Percentiles rank a stretch among this genome's conserved stretches.
phyloP scores from a whole-genome alignment of 352 stramenopile species.

The Pythium phragmitis region DNA sequence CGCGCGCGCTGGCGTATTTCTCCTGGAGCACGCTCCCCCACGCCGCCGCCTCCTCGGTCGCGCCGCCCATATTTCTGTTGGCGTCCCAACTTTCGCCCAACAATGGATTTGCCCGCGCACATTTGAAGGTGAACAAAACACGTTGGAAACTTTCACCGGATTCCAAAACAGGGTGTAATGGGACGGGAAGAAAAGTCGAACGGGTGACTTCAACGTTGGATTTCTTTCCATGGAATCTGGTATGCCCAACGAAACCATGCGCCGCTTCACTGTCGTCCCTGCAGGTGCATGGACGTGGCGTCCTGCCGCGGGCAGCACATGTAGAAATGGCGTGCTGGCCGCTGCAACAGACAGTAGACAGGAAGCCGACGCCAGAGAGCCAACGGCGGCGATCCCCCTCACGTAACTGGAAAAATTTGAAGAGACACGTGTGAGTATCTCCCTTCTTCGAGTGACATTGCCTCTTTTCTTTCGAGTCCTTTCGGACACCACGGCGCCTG shows the following conservation, averaged over 20 bases:
- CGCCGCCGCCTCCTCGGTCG: slow-evolving; percentile 6
- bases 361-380: too few species aligned
- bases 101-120: not conserved
- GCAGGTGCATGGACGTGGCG: too few species aligned
- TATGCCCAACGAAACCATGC: not conserved
- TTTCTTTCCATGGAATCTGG: slow-evolving; percentile 5
- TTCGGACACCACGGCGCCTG: too few species aligned
- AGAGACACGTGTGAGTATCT: too few species aligned
- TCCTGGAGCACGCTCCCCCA: slow-evolving; percentile 72
- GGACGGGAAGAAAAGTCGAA: not conserved
- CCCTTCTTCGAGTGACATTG: too few species aligned
- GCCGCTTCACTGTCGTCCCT: not conserved
- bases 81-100: not conserved
- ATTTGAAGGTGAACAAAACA: not conserved
- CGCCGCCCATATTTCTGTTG: not conserved
- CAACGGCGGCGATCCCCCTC: too few species aligned
- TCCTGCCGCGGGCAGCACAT: too few species aligned
- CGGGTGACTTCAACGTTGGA: slow-evolving; percentile 2
- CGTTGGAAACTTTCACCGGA: slow-evolving; percentile 7
- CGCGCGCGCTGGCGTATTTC: slow-evolving; percentile 53
- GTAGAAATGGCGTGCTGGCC: too few species aligned
- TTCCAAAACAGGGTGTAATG: slow-evolving; percentile 5
- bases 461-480: too few species aligned
- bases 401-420: too few species aligned
- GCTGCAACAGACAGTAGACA: too few species aligned